Base-by-base conservation (phyloP, 2,329 filamentous ascomycete genomes). In the Pestalotiopsis sp. region DNA sequence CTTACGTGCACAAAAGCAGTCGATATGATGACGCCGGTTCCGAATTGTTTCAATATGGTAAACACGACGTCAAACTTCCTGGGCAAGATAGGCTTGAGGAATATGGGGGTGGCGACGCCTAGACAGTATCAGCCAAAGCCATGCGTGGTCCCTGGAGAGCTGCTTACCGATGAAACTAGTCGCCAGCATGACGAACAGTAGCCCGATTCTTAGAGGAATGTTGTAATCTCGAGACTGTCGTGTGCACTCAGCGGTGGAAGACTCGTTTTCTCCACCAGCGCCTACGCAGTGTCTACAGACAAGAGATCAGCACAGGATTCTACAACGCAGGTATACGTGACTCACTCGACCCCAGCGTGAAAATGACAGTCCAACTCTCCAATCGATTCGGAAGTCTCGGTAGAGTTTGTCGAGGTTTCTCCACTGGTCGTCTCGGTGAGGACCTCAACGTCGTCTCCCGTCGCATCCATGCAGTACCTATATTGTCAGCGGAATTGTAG, bases 341-440 rank as follows among this genome's bases (percentile, higher is more conserved):
- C 89, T 79, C 81, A 92, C 91, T 93, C 90, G 25, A 94, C 89
- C 49, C 91, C 91, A 11, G 91, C 91, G 73, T 94, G 92, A 78
- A 91, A 93, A 75, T 94, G 92, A 72, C 91, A 93, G 73, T 87
- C 83, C 71, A 84, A 39, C 2, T 52, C 73, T n/a, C 79, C 80
- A 1, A 72, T 74, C 69, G 76, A 73, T 5, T 66, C 68, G 64
- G 71, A 36, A 62, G 73, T 11, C 64, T 74, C 67, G 68, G 75
- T 68, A 57, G 64, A 65, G 38, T 63, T 67, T 69, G 65, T 60
- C 17, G 59, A 64, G 14, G 70, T 69, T 3, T 72, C 73, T 13
- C 75, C 75, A 3, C 70, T 71, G 17, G 74, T 71, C 1, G 71
- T 68, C 5, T 74, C 74, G 0, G 75, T 77, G 1, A 86, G 72